A percentile compares a stretch with the other conserved stretches of the same genome.
phyloP scores from a whole-genome alignment of 192 early-diverging fungal genomes.

The Lunasporangiospora selenospora region DNA sequence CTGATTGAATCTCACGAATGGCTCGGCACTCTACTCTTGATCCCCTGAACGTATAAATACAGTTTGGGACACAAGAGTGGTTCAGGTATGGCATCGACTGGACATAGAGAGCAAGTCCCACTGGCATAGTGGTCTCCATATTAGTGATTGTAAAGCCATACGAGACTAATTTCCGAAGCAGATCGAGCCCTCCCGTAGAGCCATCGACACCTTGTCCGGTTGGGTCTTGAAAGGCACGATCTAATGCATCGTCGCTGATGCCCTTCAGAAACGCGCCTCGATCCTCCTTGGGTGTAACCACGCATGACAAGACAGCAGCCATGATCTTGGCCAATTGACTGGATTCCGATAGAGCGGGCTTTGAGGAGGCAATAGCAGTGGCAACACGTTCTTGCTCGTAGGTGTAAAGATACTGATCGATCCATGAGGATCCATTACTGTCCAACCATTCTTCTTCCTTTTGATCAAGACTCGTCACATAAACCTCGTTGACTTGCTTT shows the following conservation, averaged over 20 bases:
- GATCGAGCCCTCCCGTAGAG: slow-evolving; percentile 8
- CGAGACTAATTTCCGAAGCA: slow-evolving; percentile 16
- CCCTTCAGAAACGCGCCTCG: slow-evolving; percentile 19
- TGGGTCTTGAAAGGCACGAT: no score
- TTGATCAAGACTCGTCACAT: slow-evolving; percentile 35
- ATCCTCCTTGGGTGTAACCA: slow-evolving; percentile 21
- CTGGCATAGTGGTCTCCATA: slow-evolving; percentile 20
- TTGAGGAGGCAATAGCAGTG: background rate
- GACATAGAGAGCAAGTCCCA: slow-evolving; percentile 28
- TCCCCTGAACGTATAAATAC: slow-evolving; percentile 36
- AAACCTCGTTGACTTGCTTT: slow-evolving; percentile 40
- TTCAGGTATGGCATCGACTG: slow-evolving; percentile 45
- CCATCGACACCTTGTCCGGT: no score
- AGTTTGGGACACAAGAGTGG: slow-evolving; percentile 42
- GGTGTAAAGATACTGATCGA: slow-evolving; percentile 16
- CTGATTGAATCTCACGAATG: slow-evolving; percentile 36
- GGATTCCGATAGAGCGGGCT: slow-evolving; percentile 7
- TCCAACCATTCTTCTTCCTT: slow-evolving; percentile 44
- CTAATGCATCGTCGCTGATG: background rate
- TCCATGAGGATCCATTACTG: slow-evolving; percentile 27
- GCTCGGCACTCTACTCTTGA: slow-evolving; percentile 33
- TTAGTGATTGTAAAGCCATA: slow-evolving; percentile 38
- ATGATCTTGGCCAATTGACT: slow-evolving; percentile 28
- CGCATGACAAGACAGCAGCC: slow-evolving; percentile 35
- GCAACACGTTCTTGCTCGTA: slow-evolving; percentile 10